These are phyloP conservation scores for Eutrema yunnanense DNA, from an alignment of 345 rosid species.

Conservation along the genomic window DNA sequence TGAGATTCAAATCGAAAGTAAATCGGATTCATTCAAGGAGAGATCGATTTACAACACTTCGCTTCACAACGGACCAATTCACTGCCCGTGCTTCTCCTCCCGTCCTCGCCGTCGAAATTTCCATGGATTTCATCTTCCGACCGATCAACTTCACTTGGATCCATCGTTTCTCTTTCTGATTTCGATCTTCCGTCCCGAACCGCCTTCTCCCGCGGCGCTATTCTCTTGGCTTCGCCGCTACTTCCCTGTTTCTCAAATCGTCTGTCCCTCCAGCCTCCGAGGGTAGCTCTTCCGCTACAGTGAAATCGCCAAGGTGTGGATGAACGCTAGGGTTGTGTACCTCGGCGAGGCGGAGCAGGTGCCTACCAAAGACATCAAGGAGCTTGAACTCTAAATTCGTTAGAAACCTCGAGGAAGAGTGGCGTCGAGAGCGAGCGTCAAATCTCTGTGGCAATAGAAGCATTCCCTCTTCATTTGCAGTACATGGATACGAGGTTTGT, in stretches of 20 bases:
- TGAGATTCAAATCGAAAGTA: too few relatives aligned
- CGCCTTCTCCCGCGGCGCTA: conserved; percentile 24
- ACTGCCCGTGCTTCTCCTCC: conserved; percentile 16
- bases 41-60: too few relatives aligned
- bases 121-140: conserved; percentile 16
- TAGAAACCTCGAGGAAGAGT: conserved; percentile 46
- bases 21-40: too few relatives aligned
- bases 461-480: conserved; percentile 74
- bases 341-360: conserved; percentile 95
- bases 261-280: conserved; percentile 14
- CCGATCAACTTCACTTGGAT: conserved; percentile 1
- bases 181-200: conserved; percentile 5
- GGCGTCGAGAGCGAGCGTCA: conserved; percentile 56
- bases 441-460: conserved; percentile 70
- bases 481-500: conserved; percentile 60
- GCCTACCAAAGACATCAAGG: conserved; percentile 70
- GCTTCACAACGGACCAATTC: conserved; percentile 14
- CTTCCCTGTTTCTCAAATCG: conserved; percentile 19
- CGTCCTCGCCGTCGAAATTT: conserved; percentile 2
- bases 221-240: conserved; percentile 25
- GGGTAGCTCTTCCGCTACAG: conserved; percentile 3
- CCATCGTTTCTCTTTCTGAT: conserved; percentile 11
- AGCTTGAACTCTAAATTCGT: conserved; percentile 69
- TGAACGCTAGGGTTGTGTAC: conserved; percentile 75
- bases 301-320: conserved; percentile 47